Percentiles rank a stretch among this genome's conserved stretches.
Conservation (phyloP, 1,284 basidiomycete genomes). For the Ustilago sp. region DNA sequence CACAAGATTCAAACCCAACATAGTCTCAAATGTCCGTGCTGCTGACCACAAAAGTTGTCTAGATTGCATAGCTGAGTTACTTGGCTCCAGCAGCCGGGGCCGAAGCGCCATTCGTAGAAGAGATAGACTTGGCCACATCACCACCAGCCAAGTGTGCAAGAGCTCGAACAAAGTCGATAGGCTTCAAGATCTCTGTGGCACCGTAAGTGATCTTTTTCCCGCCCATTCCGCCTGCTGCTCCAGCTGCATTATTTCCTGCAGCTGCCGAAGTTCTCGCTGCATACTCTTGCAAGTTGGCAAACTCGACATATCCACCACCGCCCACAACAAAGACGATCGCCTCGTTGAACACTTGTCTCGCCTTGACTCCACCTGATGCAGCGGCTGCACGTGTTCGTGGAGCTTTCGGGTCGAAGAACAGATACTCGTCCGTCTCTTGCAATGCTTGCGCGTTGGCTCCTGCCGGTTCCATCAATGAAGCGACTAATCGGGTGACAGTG, state of each 20-base stretch:
- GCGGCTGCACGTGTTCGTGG: slow-evolving; percentile 47
- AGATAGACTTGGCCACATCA: slow-evolving; percentile 22
- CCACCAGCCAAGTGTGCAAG: slow-evolving; percentile 71
- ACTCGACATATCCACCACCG: slow-evolving; percentile 96
- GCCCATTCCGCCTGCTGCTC: slow-evolving; percentile 65
- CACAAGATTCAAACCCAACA: background rate
- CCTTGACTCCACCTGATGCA: slow-evolving; percentile 35
- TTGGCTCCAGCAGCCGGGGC: background rate
- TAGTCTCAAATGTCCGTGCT: background rate
- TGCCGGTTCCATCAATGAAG: slow-evolving; percentile 96
- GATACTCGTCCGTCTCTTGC: slow-evolving; percentile 91
- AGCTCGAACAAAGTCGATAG: slow-evolving; percentile 82
- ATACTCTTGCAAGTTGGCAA: slow-evolving; percentile 80
- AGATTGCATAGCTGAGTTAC: slow-evolving; percentile 5
- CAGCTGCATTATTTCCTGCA: slow-evolving; percentile 71
- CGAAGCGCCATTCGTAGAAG: background rate
- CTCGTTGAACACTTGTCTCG: slow-evolving; percentile 78
- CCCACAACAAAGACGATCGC: slow-evolving; percentile 95
- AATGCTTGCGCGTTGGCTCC: slow-evolving; percentile 78
- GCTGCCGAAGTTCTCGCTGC: slow-evolving; percentile 75
- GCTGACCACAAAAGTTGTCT: background rate
- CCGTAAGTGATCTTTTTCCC: slow-evolving; percentile 84
- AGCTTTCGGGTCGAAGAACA: slow-evolving; percentile 85
- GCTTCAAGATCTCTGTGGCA: slow-evolving; percentile 92
- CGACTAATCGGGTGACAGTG: slow-evolving; percentile 89